phyloP scores from a whole-genome alignment of 2,329 filamentous ascomycete species.

The Camillea tinctor region DNA sequence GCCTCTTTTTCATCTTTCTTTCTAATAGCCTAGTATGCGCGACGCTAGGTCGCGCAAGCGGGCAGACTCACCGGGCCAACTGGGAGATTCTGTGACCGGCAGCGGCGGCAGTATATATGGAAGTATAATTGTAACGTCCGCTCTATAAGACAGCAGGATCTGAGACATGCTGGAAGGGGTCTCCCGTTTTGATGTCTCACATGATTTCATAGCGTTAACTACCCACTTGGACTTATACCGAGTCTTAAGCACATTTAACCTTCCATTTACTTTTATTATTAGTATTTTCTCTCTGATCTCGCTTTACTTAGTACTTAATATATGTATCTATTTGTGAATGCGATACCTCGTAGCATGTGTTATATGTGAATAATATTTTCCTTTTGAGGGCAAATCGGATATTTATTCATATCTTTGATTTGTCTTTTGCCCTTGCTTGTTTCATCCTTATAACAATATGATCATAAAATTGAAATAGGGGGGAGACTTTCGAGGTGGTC shows the following conservation, averaged over 20 bases:
- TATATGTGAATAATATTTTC: too few relatives aligned
- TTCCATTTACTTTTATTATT: too few relatives aligned
- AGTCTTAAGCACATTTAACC: neutral
- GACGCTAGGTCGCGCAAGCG: neutral
- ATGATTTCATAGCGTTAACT: neutral
- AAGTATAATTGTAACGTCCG: neutral
- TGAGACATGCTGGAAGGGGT: neutral
- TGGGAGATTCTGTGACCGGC: neutral
- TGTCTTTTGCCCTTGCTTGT: too few relatives aligned
- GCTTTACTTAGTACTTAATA: too few relatives aligned
- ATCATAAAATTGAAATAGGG: neutral
- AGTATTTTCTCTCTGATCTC: too few relatives aligned
- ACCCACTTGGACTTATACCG: neutral
- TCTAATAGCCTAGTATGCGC: slow-evolving; percentile 1
- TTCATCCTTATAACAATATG: too few relatives aligned
- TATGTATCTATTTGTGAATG: too few relatives aligned
- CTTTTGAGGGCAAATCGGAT: too few relatives aligned
- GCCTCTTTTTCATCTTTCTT: slow-evolving; percentile 2
- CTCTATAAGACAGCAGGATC: neutral
- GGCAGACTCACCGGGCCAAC: neutral
- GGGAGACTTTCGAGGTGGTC: too few relatives aligned
- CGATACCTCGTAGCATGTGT: too few relatives aligned
- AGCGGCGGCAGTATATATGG: too few relatives aligned
- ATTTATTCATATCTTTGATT: too few relatives aligned
- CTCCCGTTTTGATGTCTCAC: neutral